phyloP scores from a whole-genome alignment of 805 yeast genomes.

The Ogataea nonfermentans region DNA sequence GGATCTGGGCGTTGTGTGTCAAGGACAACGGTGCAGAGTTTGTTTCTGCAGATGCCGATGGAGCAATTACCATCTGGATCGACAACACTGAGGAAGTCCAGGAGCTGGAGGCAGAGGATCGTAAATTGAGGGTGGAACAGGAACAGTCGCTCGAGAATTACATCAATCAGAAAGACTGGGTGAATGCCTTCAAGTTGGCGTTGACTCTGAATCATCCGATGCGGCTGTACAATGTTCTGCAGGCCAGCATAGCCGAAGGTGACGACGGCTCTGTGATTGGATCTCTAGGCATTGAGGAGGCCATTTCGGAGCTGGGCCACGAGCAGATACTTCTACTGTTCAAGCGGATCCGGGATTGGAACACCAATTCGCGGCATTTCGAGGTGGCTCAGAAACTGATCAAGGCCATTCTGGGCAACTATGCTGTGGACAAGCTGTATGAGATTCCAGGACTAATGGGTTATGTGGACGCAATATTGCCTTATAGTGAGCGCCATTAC shows the following conservation, averaged over 20 bases:
- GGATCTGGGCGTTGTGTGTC: constrained; percentile 86
- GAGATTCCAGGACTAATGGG: constrained; percentile 67
- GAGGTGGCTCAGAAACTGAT: constrained; percentile 77
- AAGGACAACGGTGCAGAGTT: constrained; percentile 66
- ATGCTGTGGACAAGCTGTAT: constrained; percentile 53
- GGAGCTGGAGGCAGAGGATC: constrained; percentile 51
- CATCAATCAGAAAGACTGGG: constrained; percentile 75
- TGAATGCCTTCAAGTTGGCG: constrained; percentile 83
- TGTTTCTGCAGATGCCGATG: constrained; percentile 93
- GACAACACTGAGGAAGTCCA: constrained; percentile 79
- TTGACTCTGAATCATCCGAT: constrained; percentile 86
- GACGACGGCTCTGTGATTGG: constrained; percentile 55
- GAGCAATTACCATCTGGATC: constrained; percentile 83
- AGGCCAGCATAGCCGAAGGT: constrained; percentile 52
- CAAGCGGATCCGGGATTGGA: constrained; percentile 90
- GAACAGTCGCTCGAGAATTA: constrained; percentile 84
- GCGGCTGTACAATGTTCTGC: constrained; percentile 77
- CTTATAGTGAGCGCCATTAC: constrained; percentile 87
- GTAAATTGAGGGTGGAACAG: constrained; percentile 66
- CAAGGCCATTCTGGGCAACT: constrained; percentile 56
- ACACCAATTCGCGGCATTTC: constrained; percentile 79
- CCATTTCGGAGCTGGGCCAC: constrained; percentile 54
- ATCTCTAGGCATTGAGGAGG: constrained; percentile 57
- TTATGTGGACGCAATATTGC: constrained; percentile 71
- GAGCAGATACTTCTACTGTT: constrained; percentile 62